Conservation (phyloP, 2,329 filamentous ascomycete species). For the Lecanicillium sp. region DNA sequence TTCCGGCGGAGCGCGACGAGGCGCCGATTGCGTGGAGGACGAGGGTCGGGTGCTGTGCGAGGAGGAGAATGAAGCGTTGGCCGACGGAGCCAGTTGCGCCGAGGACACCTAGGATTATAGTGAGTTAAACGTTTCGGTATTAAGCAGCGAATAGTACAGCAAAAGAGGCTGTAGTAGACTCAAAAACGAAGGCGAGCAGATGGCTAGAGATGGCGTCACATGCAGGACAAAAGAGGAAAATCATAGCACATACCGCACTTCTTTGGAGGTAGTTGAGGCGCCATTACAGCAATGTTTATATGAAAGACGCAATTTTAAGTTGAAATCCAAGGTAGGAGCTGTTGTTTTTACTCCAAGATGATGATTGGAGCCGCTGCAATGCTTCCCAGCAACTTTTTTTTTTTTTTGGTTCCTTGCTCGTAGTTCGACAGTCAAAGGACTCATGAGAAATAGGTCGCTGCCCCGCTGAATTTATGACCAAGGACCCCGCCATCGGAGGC, state of each 20-base stretch:
- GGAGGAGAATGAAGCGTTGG: constrained; percentile 88
- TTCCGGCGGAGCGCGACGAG: constrained; percentile 80
- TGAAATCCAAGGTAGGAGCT: too few relatives aligned
- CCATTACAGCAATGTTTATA: constrained; percentile 15
- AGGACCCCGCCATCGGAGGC: constrained; percentile 25
- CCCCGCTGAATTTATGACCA: background rate
- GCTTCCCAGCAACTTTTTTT: too few relatives aligned
- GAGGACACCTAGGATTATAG: constrained; percentile 72
- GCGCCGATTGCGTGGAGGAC: constrained; percentile 83
- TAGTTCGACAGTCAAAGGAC: constrained; percentile 1
- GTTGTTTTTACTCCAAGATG: too few relatives aligned
- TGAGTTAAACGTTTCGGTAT: too few relatives aligned
- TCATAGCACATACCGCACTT: constrained; percentile 48
- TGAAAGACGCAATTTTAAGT: too few relatives aligned
- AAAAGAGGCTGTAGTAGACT: too few relatives aligned
- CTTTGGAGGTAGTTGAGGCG: constrained; percentile 44
- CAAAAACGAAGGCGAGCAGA: too few relatives aligned
- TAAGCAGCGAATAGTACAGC: too few relatives aligned
- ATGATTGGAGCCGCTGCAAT: too few relatives aligned
- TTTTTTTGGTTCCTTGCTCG: too few relatives aligned
- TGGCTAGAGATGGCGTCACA: too few relatives aligned
- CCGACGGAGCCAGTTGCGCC: constrained; percentile 92
- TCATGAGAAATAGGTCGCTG: constrained; percentile 11
- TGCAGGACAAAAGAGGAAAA: constrained; percentile 4
- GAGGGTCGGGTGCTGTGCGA: constrained; percentile 80